Percentiles rank a stretch among this genome's conserved stretches.
Evolutionary conservation across 495 filamentous ascomycete species (phyloP).

Genomic region (Arthonia radiata): DNA sequence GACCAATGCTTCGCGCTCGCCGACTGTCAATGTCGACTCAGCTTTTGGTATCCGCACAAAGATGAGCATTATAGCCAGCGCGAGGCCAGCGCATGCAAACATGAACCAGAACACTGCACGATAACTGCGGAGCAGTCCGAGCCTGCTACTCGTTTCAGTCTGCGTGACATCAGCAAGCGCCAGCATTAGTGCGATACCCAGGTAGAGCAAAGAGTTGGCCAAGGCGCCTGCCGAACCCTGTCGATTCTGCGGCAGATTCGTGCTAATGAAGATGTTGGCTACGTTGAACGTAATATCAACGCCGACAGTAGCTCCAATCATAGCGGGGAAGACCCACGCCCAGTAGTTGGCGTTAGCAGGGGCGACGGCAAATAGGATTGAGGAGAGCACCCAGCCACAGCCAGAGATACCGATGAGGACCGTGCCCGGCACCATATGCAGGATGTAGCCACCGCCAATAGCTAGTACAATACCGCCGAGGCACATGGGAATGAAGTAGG

Average conservation of each 20-base stretch:
- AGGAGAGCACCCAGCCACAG: constrained; percentile 35
- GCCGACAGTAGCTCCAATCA: constrained; percentile 58
- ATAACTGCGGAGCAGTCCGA: constrained; percentile 25
- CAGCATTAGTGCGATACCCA: constrained; percentile 68
- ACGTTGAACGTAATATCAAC: constrained; percentile 72
- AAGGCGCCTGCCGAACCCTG: too few relatives aligned
- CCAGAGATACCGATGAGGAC: constrained; percentile 43
- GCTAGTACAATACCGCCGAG: constrained; percentile 50
- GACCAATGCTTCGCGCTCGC: constrained; percentile 29
- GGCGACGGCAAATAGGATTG: constrained; percentile 46
- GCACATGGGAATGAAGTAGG: constrained; percentile 59
- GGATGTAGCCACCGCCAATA: constrained; percentile 43
- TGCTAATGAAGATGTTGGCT: constrained; percentile 66
- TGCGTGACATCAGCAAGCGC: constrained; percentile 45
- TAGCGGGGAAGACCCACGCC: constrained; percentile 58
- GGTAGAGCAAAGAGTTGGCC: constrained; percentile 37
- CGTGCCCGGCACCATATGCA: constrained; percentile 52
- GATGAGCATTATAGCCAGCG: constrained; percentile 27
- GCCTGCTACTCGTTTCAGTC: constrained; percentile 18
- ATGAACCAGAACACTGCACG: constrained; percentile 46
- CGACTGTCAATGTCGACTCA: constrained; percentile 40
- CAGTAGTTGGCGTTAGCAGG: constrained; percentile 36
- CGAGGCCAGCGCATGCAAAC: constrained; percentile 27
- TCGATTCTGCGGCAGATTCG: constrained; percentile 48
- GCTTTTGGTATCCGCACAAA: constrained; percentile 45